Evolutionary conservation across 352 stramenopile genomes (phyloP), one percentile per base, ranked within the genome.

Genomic region (Thraustochytrium sp.): DNA sequence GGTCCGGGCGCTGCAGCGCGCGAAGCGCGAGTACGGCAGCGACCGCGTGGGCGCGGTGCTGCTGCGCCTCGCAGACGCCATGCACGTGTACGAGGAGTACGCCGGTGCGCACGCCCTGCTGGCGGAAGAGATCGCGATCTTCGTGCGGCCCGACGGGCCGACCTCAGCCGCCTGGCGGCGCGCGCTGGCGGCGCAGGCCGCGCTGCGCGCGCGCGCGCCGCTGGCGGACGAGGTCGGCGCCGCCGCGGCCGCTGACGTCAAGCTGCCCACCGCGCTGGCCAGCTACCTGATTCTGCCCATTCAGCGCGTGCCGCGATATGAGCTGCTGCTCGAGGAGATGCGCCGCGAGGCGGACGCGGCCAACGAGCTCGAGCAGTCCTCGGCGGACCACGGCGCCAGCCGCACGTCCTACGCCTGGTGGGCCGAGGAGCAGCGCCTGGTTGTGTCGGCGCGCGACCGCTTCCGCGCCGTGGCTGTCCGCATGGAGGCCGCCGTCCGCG

Each of bases 51-150:
- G 18, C 46, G 40, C 26, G 49, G 49, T 64, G 26, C 68, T 80
- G 21, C 0, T 80, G 1, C 23, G 68, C 13, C 34, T 80, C 34
- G 68, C 68, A 1, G 48, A 63, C 37, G 40, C 40, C n/a, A 46
- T 72, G 44, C 38, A 34, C 44, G 4, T 80, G 42, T 80, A 80
- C 68, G 68, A 80, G 51, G 31, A 80, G 3, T 80, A 80, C 49
- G 68, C 68, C n/a, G 68, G 48, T 3, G 34, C 34, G 5, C 40
- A 63, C 51, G 13, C 46, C 13, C 21, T 23, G 13, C 34, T 51
- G 46, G 18, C 0, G 5, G 34, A 64, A 21, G 59, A 72, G n/a
- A 72, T 72, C 26, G 42, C 46, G 1, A 5, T n/a, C 4, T 2
- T 46, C 31, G 54, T 18, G 54, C 5, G 5, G 54, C 11, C 5